Percentiles rank a stretch among this genome's conserved stretches.
Evolutionary conservation across 2,329 filamentous ascomycete species (phyloP).

Genomic region (Pseudocercospora vitis): DNA sequence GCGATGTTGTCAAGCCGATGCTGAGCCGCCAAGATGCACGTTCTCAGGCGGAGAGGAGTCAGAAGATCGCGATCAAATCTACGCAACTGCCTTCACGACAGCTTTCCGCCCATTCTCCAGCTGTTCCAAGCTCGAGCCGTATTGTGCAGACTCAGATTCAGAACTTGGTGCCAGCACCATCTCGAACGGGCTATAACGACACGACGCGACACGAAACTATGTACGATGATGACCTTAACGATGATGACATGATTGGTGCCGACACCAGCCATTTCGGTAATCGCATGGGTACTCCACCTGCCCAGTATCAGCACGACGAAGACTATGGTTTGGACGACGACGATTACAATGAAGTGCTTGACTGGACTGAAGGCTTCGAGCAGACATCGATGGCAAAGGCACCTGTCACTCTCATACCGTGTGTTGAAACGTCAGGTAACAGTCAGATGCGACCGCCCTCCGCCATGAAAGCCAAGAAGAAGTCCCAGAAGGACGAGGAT

Average conservation of each 20-base stretch:
- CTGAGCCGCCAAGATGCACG: slow-evolving; percentile 15
- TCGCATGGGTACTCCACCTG: slow-evolving; percentile 42
- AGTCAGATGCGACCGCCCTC: slow-evolving; percentile 20
- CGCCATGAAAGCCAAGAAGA: slow-evolving; percentile 38
- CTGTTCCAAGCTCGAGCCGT: slow-evolving; percentile 32
- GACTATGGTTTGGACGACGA: slow-evolving; percentile 39
- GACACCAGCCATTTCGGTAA: slow-evolving; percentile 39
- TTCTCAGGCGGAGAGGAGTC: slow-evolving; percentile 1
- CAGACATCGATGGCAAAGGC: slow-evolving; percentile 34
- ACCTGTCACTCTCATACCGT: slow-evolving; percentile 26
- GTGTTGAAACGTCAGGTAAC: slow-evolving; percentile 37
- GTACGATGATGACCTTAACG: slow-evolving; percentile 27
- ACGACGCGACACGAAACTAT: slow-evolving; percentile 10
- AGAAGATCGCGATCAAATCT: slow-evolving; percentile 31
- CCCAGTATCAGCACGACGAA: slow-evolving; percentile 29
- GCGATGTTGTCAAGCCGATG: slow-evolving; percentile 26
- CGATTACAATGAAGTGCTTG: slow-evolving; percentile 42
- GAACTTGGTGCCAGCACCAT: slow-evolving; percentile 22
- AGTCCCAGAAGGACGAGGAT: slow-evolving; percentile 23
- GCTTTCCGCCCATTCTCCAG: slow-evolving; percentile 1
- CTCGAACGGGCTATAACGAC: slow-evolving; percentile 1
- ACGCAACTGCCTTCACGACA: slow-evolving; percentile 29
- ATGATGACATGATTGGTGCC: slow-evolving; percentile 28
- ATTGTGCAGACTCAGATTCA: slow-evolving; percentile 37
- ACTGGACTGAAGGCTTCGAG: slow-evolving; percentile 47